These are phyloP conservation scores for Plasmodium gonderi DNA, from an alignment of 169 alveolate species.

Conservation along the genomic window DNA sequence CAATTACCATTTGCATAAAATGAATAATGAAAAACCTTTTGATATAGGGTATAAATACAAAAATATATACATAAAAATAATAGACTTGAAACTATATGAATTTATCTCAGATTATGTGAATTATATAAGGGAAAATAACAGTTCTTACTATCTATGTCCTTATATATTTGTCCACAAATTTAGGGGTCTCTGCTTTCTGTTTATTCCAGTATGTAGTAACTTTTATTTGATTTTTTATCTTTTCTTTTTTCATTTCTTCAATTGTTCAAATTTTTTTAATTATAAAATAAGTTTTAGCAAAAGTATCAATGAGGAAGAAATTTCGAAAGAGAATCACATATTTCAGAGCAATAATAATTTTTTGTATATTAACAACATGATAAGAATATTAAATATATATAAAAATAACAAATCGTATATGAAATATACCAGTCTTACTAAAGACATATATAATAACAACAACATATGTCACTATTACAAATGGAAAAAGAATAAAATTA, in stretches of 20 bases:
- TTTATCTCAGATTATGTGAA: slow-evolving; percentile 28
- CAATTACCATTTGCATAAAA: slow-evolving; percentile 4
- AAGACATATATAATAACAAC: slow-evolving; percentile 7
- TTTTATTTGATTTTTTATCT: slow-evolving; percentile 61
- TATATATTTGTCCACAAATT: slow-evolving; percentile 53
- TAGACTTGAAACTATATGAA: slow-evolving; percentile 57
- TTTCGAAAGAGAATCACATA: slow-evolving; percentile 16
- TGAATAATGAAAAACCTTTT: slow-evolving; percentile 23
- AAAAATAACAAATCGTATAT: slow-evolving; percentile 33
- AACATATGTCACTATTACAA: slow-evolving; percentile 18
- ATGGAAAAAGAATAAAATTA: slow-evolving; percentile 58
- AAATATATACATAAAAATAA: slow-evolving; percentile 70
- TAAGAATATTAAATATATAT: slow-evolving; percentile 38
- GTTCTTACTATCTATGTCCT: slow-evolving; percentile 48
- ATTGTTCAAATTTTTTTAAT: slow-evolving; percentile 66
- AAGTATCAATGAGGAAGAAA: slow-evolving; percentile 39
- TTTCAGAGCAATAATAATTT: slow-evolving; percentile 32
- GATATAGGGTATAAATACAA: slow-evolving; percentile 60
- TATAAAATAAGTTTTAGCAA: slow-evolving; percentile 45
- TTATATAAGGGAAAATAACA: slow-evolving; percentile 64
- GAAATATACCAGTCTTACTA: slow-evolving; percentile 19
- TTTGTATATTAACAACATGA: slow-evolving; percentile 46
- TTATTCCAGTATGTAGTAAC: slow-evolving; percentile 58
- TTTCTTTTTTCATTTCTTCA: slow-evolving; percentile 49
- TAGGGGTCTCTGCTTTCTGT: slow-evolving; percentile 28